Evolutionary conservation across 1,139 yeast species (phyloP).

Genomic region (Geotrichum candidum): DNA sequence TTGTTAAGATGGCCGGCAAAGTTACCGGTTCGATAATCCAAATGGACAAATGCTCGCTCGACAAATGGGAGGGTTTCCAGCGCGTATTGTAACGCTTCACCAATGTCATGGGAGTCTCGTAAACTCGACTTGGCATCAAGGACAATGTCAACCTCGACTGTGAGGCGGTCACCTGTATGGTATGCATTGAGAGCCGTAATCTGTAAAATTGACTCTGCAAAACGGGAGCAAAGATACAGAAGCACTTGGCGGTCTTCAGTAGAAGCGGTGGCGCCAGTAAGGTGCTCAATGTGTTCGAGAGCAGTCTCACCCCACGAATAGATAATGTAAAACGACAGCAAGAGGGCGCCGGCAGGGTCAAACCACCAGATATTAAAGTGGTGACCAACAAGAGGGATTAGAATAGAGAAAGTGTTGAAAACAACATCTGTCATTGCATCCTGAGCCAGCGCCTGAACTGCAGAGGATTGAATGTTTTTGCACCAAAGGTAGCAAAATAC

Average conservation of each 20-base stretch:
- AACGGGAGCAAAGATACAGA: constrained; percentile 59
- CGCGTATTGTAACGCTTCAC: constrained; percentile 76
- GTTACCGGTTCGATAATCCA: constrained; percentile 51
- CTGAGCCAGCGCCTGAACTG: constrained; percentile 74
- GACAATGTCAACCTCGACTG: constrained; percentile 71
- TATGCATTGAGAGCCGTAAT: constrained; percentile 67
- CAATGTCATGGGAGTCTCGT: constrained; percentile 72
- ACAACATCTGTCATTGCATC: constrained; percentile 76
- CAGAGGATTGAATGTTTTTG: constrained; percentile 53
- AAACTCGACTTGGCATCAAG: constrained; percentile 49
- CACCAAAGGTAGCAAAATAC: constrained; percentile 63
- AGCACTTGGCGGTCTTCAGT: constrained; percentile 60
- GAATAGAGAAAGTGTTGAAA: constrained; percentile 61
- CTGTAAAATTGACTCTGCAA: constrained; percentile 59
- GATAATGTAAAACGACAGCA: constrained; percentile 57
- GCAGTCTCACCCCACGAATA: constrained; percentile 57
- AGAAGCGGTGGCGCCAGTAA: constrained; percentile 69
- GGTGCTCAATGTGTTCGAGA: constrained; percentile 63
- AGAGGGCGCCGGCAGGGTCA: constrained; percentile 67
- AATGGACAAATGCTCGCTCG: constrained; percentile 76
- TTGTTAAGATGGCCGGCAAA: constrained; percentile 33
- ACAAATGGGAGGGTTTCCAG: constrained; percentile 70
- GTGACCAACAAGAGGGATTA: constrained; percentile 62
- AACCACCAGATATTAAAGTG: constrained; percentile 57
- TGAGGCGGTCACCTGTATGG: constrained; percentile 71